Evolutionary conservation across 495 filamentous ascomycete genomes (phyloP), one percentile per base, ranked within the genome.

Genomic region (Tuber umbilicatum): DNA sequence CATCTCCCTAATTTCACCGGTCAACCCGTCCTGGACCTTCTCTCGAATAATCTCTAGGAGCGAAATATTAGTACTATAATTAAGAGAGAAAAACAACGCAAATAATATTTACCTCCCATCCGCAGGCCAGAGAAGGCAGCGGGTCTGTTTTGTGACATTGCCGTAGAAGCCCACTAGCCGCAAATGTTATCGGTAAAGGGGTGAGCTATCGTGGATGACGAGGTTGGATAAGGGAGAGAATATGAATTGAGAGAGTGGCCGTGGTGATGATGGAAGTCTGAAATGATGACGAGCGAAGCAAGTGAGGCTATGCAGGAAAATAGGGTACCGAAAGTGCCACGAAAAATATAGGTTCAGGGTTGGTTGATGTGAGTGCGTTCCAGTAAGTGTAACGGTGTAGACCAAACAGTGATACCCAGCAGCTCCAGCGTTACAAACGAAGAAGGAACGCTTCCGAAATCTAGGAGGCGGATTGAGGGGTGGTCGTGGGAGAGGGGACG

Each of bases 1-100:
- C 85, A 99, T 91, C 81, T 99, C 95, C 83, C 91, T 91, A 75
- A 92, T 94, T 83, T 99, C 96, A 70, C 95, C 95, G 1, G 95
- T 98, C 79, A 96, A 86, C 81, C 95, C 95, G 89, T 99, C 95
- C 85, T 99, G 95, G 77, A 99, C 95, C 86, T 97, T 98, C 86
- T 99, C 95, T 80, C 94, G 93, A 81, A 99, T 93, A 73, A 98
- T 92, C 87, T 99, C 95, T 99, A 84, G 71, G 76, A 74, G 50
- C 68, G 72, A 81, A 84, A 75, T 71, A 71, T 82, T 55, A 81
- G 80, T 50, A 68, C 55, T 23, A 40, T 41, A 45, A 74, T 50
- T 42, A 70, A 42, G 16, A 40, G 73, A 68, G 50, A 7, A 50
- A 70, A 47, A 69, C 35, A 73, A 70, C 43, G 42, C 21, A 74